Evolutionary conservation across 2,329 filamentous ascomycete genomes (phyloP), one percentile per base, ranked within the genome.

Genomic region (Cyphellophora europaea): DNA sequence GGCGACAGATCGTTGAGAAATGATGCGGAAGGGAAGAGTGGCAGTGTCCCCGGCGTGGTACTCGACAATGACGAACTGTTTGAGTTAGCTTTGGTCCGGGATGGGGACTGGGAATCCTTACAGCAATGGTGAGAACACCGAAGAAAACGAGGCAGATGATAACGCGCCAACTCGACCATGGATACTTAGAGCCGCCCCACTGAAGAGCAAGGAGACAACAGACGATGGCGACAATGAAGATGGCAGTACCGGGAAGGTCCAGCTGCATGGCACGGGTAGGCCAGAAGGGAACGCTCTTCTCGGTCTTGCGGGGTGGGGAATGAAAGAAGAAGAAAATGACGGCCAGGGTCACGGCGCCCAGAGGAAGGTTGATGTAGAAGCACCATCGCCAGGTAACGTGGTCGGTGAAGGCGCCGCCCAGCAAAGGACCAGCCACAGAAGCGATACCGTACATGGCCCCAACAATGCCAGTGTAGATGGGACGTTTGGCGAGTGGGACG

Each of bases 401-500:
- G 32, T 60, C 56, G 5, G 62, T 65, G 40, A 65, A 63, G 3
- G 58, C 62, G 38, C 62, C 62, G 13, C 49, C 50, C 2, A 53
- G 35, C 6, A 49, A 29, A 28, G 60, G 60, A 19, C 59, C 60
- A 14, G 53, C 57, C 6, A 63, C 54, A 34, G 57, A 60, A 2
- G 59, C 54, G 44, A 66, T 57, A 2, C 59, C 63, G 40, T 60
- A 66, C 47, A 59, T 60, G 1, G 52, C 54, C 5, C 63, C 62
- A 5, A 65, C 48, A 27, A 74, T 50, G 16, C 71, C 72, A 35
- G 72, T 72, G 15, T 67, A 71, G 18, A 71, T 53, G 5, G 66
- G 72, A 19, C 72, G 60, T 47, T 72, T 69, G 5, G 64, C 54
- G 6, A 77, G 60, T 4, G 73, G 72, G 31, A 76, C 63, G 5